phyloP scores from a whole-genome alignment of 345 rosid genomes.

The Firmiana major region DNA sequence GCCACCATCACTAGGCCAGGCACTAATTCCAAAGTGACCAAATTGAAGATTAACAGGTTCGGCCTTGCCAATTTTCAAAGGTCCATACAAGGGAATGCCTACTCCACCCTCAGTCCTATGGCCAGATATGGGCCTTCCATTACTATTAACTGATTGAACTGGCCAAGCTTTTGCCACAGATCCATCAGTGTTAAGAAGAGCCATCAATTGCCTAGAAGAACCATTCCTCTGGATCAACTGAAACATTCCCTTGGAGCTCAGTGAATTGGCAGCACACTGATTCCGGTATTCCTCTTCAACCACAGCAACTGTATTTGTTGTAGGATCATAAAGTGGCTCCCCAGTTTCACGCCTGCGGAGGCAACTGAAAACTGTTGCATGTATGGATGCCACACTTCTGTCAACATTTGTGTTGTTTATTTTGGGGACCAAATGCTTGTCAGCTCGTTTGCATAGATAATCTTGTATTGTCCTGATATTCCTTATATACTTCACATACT shows the following conservation, averaged over 20 bases:
- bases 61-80: slow-evolving; percentile 68
- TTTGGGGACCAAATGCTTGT: slow-evolving; percentile 96
- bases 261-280: slow-evolving; percentile 87
- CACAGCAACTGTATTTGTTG: slow-evolving; percentile 69
- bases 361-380: slow-evolving; percentile 93
- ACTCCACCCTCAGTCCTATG: slow-evolving; percentile 43
- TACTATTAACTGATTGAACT: slow-evolving; percentile 51
- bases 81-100: slow-evolving; percentile 73
- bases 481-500: slow-evolving; percentile 88
- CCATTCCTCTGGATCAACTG: slow-evolving; percentile 94
- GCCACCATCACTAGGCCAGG: slow-evolving; percentile 96
- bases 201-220: slow-evolving; percentile 96
- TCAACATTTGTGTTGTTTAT: slow-evolving; percentile 97
- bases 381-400: slow-evolving; percentile 94
- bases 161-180: slow-evolving; percentile 98
- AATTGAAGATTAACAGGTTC: slow-evolving; percentile 96
- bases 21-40: slow-evolving; percentile 94
- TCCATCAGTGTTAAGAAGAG: slow-evolving; percentile 91
- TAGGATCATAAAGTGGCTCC: slow-evolving; percentile 78
- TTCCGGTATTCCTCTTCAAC: slow-evolving; percentile 90
- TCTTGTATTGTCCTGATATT: slow-evolving; percentile 97
- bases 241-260: slow-evolving; percentile 97
- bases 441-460: slow-evolving; percentile 87
- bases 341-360: slow-evolving; percentile 87
- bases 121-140: slow-evolving; percentile 41